Evolutionary conservation across 768 basidiomycete species (phyloP).

Genomic region (Boletus sp.): DNA sequence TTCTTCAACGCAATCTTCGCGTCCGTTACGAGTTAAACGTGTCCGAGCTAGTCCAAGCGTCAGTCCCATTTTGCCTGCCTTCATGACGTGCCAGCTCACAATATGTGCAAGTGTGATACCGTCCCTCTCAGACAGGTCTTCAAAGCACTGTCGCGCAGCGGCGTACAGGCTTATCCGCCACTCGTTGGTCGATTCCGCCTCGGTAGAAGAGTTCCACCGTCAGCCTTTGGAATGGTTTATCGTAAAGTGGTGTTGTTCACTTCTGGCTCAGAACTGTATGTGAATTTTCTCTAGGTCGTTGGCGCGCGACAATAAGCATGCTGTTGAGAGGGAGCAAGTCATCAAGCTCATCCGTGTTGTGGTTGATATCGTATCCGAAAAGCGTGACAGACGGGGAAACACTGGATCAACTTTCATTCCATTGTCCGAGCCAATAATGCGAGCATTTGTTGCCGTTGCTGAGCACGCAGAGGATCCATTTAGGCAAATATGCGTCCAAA

Average conservation of each 20-base stretch:
- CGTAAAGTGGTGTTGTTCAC: slow-evolving; percentile 59
- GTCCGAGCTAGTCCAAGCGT: slow-evolving; percentile 73
- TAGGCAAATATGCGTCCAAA: slow-evolving; percentile 76
- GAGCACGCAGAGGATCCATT: slow-evolving; percentile 93
- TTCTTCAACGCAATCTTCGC: slow-evolving; percentile 66
- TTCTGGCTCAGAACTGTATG: background rate
- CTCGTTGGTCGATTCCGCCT: slow-evolving; percentile 66
- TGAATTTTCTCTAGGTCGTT: slow-evolving; percentile 55
- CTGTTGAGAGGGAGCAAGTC: slow-evolving; percentile 87
- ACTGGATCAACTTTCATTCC: slow-evolving; percentile 47
- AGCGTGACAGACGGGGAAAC: slow-evolving; percentile 40
- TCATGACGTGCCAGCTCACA: slow-evolving; percentile 9
- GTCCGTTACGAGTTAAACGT: slow-evolving; percentile 75
- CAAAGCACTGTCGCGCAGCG: slow-evolving; percentile 71
- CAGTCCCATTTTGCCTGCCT: slow-evolving; percentile 29
- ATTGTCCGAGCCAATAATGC: slow-evolving; percentile 72
- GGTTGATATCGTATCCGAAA: slow-evolving; percentile 70
- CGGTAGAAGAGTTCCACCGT: slow-evolving; percentile 59
- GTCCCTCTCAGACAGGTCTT: slow-evolving; percentile 69
- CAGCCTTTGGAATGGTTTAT: slow-evolving; percentile 86
- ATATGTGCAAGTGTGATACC: slow-evolving; percentile 63
- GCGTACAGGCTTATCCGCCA: slow-evolving; percentile 85
- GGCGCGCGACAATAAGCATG: slow-evolving; percentile 77
- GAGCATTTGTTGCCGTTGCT: slow-evolving; percentile 88
- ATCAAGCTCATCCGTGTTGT: slow-evolving; percentile 85